Evolutionary conservation across 306 rosid genomes (phyloP).

Genomic region (Citrullus colocynthis): DNA sequence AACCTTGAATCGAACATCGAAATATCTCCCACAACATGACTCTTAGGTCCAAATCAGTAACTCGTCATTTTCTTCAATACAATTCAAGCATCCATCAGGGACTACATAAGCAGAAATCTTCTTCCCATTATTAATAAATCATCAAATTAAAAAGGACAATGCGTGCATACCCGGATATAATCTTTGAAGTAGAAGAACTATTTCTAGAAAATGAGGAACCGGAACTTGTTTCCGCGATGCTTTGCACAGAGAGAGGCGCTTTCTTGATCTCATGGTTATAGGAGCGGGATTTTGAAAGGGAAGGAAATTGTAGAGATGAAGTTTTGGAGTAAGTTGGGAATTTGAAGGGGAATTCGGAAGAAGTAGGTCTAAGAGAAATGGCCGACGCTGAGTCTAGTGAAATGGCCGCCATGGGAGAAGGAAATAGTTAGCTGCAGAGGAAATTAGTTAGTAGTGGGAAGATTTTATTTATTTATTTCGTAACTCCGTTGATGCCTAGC

Average conservation of each 20-base stretch:
- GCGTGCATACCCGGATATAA: background rate
- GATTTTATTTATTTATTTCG: too few species aligned
- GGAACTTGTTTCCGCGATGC: background rate
- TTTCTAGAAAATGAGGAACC: background rate
- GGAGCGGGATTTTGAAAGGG: conserved; percentile 9
- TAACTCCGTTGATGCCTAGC: too few species aligned
- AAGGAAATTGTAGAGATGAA: background rate
- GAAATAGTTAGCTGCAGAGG: background rate
- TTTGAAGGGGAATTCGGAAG: background rate
- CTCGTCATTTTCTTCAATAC: conserved; percentile 16
- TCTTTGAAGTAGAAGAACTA: background rate
- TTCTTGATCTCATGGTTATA: conserved; percentile 8
- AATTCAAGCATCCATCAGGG: conserved; percentile 17
- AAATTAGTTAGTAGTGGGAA: background rate
- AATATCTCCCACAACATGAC: conserved; percentile 16
- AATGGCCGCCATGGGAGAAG: conserved; percentile 32
- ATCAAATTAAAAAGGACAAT: background rate
- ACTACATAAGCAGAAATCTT: conserved; percentile 15
- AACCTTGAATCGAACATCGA: conserved; percentile 16
- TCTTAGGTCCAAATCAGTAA: conserved; percentile 17
- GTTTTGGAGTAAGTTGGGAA: background rate
- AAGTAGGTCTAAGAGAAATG: conserved; percentile 1
- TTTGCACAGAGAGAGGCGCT: conserved; percentile 8
- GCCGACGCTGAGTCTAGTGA: conserved; percentile 3
- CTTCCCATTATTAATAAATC: conserved; percentile 17